Evolutionary conservation across 345 rosid species (phyloP), one percentile per base, ranked within the genome.

Genomic region (Dovyalis caffra): DNA sequence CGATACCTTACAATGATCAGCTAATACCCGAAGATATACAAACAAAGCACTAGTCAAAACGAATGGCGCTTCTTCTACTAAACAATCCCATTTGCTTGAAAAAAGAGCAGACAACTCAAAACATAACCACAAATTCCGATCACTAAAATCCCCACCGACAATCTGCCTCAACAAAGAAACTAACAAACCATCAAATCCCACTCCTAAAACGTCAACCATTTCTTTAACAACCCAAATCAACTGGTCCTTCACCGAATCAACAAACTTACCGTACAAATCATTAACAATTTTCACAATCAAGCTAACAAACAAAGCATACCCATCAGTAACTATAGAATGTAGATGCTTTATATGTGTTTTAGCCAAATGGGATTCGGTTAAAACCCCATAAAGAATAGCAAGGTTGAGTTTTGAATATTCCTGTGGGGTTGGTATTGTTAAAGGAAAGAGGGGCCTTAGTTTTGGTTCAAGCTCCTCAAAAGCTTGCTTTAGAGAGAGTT

Each of bases 261-360:
- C 71, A 49, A 95, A 90, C 73, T 84, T 92, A 43, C 16, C 74
- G 69, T 90, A 87, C 79, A 91, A 72, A 60, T 91, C 97, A 77
- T 79, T 33, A 15, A 86, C 89, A 66, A 88, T 14, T 29, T 77
- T 81, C 43, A 71, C 74, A 35, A 85, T 82, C 38, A 91, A 79
- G 79, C 75, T 74, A 25, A 82, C 76, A 85, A 91, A 92, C n/a
- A 85, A 74, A 29, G 83, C 82, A 78, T 91, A 95, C 73, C 97
- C 95, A 76, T 91, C 97, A 70, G 86, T 73, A 62, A 94, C 92
- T 31, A 83, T 70, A 71, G 90, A 91, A 64, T 94, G 97, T n/a
- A 92, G 58, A 74, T 87, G 82, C 84, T 88, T 92, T 53, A 86
- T 76, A 69, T 88, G 92, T 68, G 66, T 79, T 70, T 82, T 84